These are phyloP conservation scores for Pseudocercospora vitis DNA, from an alignment of 2,329 filamentous ascomycete species.

Conservation along the genomic window DNA sequence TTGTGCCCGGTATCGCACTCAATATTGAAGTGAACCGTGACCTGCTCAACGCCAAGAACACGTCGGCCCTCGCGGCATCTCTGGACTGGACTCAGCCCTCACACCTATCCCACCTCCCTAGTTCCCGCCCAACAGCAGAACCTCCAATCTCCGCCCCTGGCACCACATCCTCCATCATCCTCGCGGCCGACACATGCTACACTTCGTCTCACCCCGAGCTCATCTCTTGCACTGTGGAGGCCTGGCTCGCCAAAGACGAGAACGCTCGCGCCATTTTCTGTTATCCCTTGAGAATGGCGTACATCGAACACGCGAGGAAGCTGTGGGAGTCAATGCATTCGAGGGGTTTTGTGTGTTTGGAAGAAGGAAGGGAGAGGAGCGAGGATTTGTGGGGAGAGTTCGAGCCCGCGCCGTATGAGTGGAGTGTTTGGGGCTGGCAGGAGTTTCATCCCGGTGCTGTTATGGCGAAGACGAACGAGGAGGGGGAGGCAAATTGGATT, in stretches of 20 bases:
- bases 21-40: too few species aligned
- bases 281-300: constrained; percentile 44
- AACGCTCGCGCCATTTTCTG: constrained; percentile 41
- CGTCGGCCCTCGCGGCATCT: constrained; percentile 28
- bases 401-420: constrained; percentile 38
- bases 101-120: constrained; percentile 11
- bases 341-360: constrained; percentile 39
- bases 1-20: constrained; percentile 36
- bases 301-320: constrained; percentile 46
- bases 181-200: constrained; percentile 47
- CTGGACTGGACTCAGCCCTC: constrained; percentile 44
- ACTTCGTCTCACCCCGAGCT: constrained; percentile 44
- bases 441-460: constrained; percentile 13
- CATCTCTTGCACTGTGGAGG: constrained; percentile 38
- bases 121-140: constrained; percentile 9
- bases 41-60: constrained; percentile 33
- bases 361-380: constrained; percentile 37
- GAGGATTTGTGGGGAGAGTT: constrained; percentile 40
- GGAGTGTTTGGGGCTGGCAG: constrained; percentile 43
- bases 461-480: constrained; percentile 9
- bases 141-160: constrained; percentile 8
- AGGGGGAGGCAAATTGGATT: neutral
- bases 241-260: constrained; percentile 37
- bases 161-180: constrained; percentile 39
- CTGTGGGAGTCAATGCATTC: constrained; percentile 44